phyloP scores from a whole-genome alignment of 2,329 filamentous ascomycete genomes.

The Ophiostoma himal-ulmi region DNA sequence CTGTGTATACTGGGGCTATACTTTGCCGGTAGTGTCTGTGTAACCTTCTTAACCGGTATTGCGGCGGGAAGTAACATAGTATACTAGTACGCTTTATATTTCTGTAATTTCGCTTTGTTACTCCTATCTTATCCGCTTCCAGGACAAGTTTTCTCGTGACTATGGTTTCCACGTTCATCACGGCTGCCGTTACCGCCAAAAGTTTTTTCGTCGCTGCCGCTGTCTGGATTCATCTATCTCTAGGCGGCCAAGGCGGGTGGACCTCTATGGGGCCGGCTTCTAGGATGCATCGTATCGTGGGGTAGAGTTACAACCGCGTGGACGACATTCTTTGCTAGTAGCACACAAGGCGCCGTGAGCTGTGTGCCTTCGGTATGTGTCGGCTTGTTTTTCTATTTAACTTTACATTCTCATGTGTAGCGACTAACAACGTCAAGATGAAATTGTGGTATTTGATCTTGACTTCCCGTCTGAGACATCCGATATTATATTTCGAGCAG shows the following conservation, averaged over 20 bases:
- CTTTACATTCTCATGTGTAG: not conserved
- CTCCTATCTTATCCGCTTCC: not conserved
- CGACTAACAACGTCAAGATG: not conserved
- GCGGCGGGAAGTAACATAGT: slow-evolving; percentile 21
- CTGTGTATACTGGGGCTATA: slow-evolving; percentile 18
- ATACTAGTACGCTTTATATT: slow-evolving; percentile 16
- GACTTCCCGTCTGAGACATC: slow-evolving; percentile 20
- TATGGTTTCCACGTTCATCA: slow-evolving; percentile 22
- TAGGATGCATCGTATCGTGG: slow-evolving; percentile 36
- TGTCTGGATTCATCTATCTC: slow-evolving; percentile 42
- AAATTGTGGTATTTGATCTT: slow-evolving; percentile 21
- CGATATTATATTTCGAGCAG: slow-evolving; percentile 21
- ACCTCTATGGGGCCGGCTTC: slow-evolving; percentile 46
- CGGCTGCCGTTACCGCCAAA: slow-evolving; percentile 21
- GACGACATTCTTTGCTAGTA: slow-evolving; percentile 24
- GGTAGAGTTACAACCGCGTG: slow-evolving; percentile 24
- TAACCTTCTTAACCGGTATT: slow-evolving; percentile 21
- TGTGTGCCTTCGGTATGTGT: slow-evolving; percentile 18
- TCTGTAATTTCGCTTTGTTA: not conserved
- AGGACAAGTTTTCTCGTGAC: slow-evolving; percentile 22
- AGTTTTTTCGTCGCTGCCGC: slow-evolving; percentile 24
- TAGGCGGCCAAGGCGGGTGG: slow-evolving; percentile 56
- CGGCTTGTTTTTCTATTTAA: too few species aligned
- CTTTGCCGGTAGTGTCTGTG: slow-evolving; percentile 22
- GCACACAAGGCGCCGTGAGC: slow-evolving; percentile 22